phyloP scores from a whole-genome alignment of 176 grass and related monocot species.

The Calamus simplicifolius region DNA sequence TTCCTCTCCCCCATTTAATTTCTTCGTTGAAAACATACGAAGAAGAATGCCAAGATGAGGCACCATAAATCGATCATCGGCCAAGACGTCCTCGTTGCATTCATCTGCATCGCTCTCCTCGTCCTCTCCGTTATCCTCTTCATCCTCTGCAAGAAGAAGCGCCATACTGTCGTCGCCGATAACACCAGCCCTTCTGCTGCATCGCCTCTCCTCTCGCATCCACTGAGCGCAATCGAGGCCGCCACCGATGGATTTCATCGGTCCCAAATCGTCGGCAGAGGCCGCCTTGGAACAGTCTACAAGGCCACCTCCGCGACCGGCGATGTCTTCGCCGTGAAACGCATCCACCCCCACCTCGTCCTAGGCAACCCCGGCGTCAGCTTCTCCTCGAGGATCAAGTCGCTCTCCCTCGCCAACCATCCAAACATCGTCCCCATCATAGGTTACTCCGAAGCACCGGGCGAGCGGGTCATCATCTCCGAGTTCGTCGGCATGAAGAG shows the following conservation, averaged over 20 bases:
- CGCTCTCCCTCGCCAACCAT: constrained; percentile 44
- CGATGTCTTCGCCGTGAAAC: constrained; percentile 40
- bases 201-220: constrained; percentile 27
- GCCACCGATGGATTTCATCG: constrained; percentile 70
- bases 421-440: constrained; percentile 39
- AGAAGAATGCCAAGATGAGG: not conserved
- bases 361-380: constrained; percentile 47
- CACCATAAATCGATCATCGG: constrained; percentile 13
- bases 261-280: constrained; percentile 36
- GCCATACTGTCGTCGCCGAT: not conserved
- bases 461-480: constrained; percentile 53
- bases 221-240: constrained; percentile 41
- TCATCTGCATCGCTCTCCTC: constrained; percentile 11
- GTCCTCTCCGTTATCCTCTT: constrained; percentile 32
- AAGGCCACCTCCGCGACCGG: constrained; percentile 18
- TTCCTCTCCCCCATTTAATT: too few relatives aligned
- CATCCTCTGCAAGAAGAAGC: constrained; percentile 35
- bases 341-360: constrained; percentile 50
- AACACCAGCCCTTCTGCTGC: not conserved
- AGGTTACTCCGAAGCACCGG: constrained; percentile 54
- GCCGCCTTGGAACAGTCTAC: constrained; percentile 44
- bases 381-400: constrained; percentile 41
- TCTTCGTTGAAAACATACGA: too few relatives aligned
- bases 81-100: constrained; percentile 25
- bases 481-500: constrained; percentile 27